Evolutionary conservation across 352 stramenopile species (phyloP), one percentile per base, ranked within the genome.

Genomic region (Globisporangium echinulatum): DNA sequence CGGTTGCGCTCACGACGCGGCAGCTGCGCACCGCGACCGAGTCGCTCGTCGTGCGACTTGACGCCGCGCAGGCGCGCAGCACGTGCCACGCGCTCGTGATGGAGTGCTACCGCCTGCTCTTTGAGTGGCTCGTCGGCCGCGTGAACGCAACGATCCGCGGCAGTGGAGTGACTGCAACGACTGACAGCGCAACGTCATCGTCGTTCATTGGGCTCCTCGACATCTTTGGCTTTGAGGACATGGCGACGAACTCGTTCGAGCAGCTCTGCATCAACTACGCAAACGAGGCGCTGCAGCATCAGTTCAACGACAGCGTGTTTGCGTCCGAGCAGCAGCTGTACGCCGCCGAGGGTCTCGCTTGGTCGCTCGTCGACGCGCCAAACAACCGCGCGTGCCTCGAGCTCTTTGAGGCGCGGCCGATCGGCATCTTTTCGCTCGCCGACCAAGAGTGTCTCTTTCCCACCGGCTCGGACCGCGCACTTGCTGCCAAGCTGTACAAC

Each of bases 291-390:
- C 70, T 96, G 15, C 87, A 96, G 63, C 77, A 92, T 49, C 87
- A 96, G 63, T 96, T 96, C 69, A 96, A 94, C 56, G 67, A 83
- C 69, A 92, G 93, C 62, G 88, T 98, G 39, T 98, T 99, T 52
- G 95, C 96, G 51, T 70, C 96, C 8, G 85, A 96, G 64, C 84
- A 96, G 62, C 67, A 74, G 36, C 58, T 93, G 52, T 91, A 95
- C 65, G 62, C 70, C 11, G 70, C 82, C 7, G 88, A 97, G 54
- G 80, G 72, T 7, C 94, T 97, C 49, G 61, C 63, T 39, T 92
- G 79, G 74, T 70, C 61, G 33, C 85, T 89, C 36, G 79, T 94
- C 36, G 81, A 88, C 44, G 94, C 91, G 50, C 82, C 84, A 1
- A 84, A 92, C 66, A 96, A 96, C 68, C 58, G 64, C 2, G 69